Base-by-base conservation (phyloP, 2,329 filamentous ascomycete species). In the Dryadomyces quercivorus region DNA sequence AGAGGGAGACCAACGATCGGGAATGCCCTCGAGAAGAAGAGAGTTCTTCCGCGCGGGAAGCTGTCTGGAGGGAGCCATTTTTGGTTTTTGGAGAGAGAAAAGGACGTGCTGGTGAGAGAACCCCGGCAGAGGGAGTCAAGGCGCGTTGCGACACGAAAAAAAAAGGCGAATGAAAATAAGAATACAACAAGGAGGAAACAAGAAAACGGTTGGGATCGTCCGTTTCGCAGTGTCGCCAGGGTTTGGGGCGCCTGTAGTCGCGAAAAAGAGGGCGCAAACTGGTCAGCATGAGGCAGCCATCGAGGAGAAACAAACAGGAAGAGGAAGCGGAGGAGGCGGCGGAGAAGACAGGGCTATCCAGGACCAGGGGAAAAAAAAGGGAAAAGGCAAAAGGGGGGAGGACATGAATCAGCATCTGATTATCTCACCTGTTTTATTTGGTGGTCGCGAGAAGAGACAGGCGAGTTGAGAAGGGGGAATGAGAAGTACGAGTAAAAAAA, bases 1-100 rank as follows among this genome's bases (percentile, higher is more conserved):
- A 16, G 36, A 12, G 44, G 42, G 20, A n/a, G 15, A 60, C 63
- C 43, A 76, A 82, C 79, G 72, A 42, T 68, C 61, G 48, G 78
- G 79, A 55, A 77, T 69, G 56, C 73, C 71, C 50, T 75, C 73
- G 21, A 73, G 70, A 60, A 82, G 72, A 52, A 81, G 69, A 49
- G 74, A 73, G 65, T 83, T 83, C 61, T 71, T 70, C 67, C 66
- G 66, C 62, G 71, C 69, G 46, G 80, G 80, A 58, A 65, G 59
- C 48, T 45, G 49, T 54, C 63, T 56, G 3, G 56, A 9, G 20
- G 58, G 55, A 43, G 61, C 59, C 63, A 65, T 65, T 56, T 55
- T 42, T 31, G 4, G 26, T 4, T 4, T 5, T 31, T 8, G 8
- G 26, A 31, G 4, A 31, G 8, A 31, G 8, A 31, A 31, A 31